Percentiles rank a stretch among this genome's conserved stretches.
phyloP scores from a whole-genome alignment of 441 rosid genomes.

The Biscutella laevigata region DNA sequence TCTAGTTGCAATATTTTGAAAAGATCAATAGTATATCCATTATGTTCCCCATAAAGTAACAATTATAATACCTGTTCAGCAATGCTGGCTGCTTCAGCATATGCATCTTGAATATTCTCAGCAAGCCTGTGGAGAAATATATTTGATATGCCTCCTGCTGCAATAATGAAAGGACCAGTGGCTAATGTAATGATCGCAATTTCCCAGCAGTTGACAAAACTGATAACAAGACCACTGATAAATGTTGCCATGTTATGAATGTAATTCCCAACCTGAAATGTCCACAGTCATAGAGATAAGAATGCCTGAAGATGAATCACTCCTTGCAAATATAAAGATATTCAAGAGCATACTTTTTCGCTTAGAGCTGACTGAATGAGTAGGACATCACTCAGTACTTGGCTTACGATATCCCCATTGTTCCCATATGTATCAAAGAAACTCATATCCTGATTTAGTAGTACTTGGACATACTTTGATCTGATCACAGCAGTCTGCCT shows the following conservation, averaged over 20 bases:
- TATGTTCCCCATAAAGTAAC: conserved; percentile 1
- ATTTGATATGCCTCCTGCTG: conserved; percentile 98
- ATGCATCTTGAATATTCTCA: conserved; percentile 92
- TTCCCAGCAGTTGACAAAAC: conserved; percentile 90
- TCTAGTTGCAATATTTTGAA: background rate
- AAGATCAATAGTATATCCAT: background rate
- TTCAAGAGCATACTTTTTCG: conserved; percentile 54
- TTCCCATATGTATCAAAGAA: conserved; percentile 96
- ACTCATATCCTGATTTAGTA: conserved; percentile 97
- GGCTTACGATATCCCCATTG: conserved; percentile 96
- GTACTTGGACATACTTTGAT: conserved; percentile 78
- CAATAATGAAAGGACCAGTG: conserved; percentile 93
- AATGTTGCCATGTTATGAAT: conserved; percentile 99
- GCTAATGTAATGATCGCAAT: conserved; percentile 85
- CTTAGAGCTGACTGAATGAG: conserved; percentile 98
- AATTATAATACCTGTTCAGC: conserved; percentile 80
- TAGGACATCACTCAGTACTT: conserved; percentile 89
- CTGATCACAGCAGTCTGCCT: conserved; percentile 97
- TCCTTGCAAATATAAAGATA: conserved; percentile 1
- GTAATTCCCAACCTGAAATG: conserved; percentile 90
- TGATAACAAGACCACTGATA: conserved; percentile 79
- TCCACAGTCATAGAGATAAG: conserved; percentile 11
- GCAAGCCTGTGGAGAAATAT: conserved; percentile 93
- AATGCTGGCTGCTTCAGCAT: conserved; percentile 94
- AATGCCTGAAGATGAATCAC: conserved; percentile 11